Conservation (phyloP, 208 protist genomes). For the Wallacemonas sp. region DNA sequence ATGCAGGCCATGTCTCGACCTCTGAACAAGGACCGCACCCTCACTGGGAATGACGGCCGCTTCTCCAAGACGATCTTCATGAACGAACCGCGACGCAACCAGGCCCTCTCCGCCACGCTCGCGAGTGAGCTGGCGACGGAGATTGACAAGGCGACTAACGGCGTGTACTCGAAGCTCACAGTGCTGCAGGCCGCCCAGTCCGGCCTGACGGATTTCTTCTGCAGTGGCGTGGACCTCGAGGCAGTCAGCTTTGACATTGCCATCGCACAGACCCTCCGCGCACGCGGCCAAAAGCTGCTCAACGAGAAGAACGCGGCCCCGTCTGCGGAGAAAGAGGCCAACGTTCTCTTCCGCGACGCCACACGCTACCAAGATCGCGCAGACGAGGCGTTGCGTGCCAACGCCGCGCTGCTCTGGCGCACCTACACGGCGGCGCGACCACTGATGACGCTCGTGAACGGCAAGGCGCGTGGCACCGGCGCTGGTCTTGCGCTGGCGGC, state of each 20-base stretch:
- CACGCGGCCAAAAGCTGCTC: slow-evolving; percentile 27
- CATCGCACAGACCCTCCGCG: slow-evolving; percentile 57
- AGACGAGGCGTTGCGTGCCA: slow-evolving; percentile 71
- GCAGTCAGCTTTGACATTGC: slow-evolving; percentile 64
- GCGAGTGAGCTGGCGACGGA: slow-evolving; percentile 61
- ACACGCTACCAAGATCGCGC: slow-evolving; percentile 74
- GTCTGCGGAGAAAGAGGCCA: slow-evolving; percentile 28
- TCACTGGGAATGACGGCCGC: slow-evolving; percentile 81
- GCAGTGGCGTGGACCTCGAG: slow-evolving; percentile 73
- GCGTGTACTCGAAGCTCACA: slow-evolving; percentile 82
- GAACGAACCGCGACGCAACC: slow-evolving; percentile 79
- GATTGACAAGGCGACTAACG: slow-evolving; percentile 85
- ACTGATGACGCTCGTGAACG: slow-evolving; percentile 89
- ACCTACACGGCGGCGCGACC: slow-evolving; percentile 77
- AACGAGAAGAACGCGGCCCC: slow-evolving; percentile 8
- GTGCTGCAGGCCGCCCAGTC: slow-evolving; percentile 89
- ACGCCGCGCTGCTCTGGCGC: slow-evolving; percentile 81
- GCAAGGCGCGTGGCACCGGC: slow-evolving; percentile 85
- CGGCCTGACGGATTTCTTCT: slow-evolving; percentile 86
- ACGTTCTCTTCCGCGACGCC: slow-evolving; percentile 65
- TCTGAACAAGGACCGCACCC: slow-evolving; percentile 71
- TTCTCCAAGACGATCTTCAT: slow-evolving; percentile 90
- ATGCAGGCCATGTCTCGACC: slow-evolving; percentile 89
- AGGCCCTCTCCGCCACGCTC: slow-evolving; percentile 68
- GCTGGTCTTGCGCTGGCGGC: slow-evolving; percentile 79